Percentiles rank a stretch among this genome's conserved stretches.
These are phyloP conservation scores for Capsella bursapastoris DNA, from an alignment of 345 rosid species.

Conservation along the genomic window DNA sequence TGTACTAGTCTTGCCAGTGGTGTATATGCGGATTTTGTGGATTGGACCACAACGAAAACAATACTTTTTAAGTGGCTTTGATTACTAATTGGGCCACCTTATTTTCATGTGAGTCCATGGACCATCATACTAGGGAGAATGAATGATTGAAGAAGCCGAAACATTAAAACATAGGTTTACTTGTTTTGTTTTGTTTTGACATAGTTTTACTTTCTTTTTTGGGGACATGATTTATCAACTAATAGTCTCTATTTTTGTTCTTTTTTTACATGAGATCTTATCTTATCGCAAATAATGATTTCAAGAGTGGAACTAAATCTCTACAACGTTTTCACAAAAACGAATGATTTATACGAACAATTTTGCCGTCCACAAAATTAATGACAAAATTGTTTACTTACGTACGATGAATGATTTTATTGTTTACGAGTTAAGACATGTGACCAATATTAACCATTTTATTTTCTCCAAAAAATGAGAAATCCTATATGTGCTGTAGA, in stretches of 20 bases:
- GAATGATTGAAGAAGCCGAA: not conserved
- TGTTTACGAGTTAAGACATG: not conserved
- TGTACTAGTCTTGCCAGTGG: slow-evolving; percentile 27
- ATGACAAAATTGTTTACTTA: too few relatives aligned
- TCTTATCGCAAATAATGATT: not conserved
- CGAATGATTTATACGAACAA: not conserved
- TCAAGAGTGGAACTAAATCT: not conserved
- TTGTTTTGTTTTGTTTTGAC: not conserved
- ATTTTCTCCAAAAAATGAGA: not conserved
- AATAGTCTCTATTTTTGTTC: too few relatives aligned
- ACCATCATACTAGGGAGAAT: slow-evolving; percentile 1
- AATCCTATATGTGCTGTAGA: not conserved
- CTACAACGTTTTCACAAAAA: not conserved
- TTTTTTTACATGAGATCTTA: not conserved
- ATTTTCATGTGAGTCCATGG: slow-evolving; percentile 28
- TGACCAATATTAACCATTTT: not conserved
- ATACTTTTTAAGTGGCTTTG: slow-evolving; percentile 5
- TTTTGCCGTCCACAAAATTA: too few relatives aligned
- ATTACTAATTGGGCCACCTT: slow-evolving; percentile 31
- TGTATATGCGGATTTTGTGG: slow-evolving; percentile 14
- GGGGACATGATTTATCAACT: not conserved
- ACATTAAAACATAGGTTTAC: slow-evolving; percentile 14
- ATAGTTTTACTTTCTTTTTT: not conserved
- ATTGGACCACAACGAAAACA: slow-evolving; percentile 12
- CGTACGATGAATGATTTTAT: too few relatives aligned